These are phyloP conservation scores for Amborella trichopoda DNA, from an alignment of 164 flowering plant genomes.

Conservation along the genomic window DNA sequence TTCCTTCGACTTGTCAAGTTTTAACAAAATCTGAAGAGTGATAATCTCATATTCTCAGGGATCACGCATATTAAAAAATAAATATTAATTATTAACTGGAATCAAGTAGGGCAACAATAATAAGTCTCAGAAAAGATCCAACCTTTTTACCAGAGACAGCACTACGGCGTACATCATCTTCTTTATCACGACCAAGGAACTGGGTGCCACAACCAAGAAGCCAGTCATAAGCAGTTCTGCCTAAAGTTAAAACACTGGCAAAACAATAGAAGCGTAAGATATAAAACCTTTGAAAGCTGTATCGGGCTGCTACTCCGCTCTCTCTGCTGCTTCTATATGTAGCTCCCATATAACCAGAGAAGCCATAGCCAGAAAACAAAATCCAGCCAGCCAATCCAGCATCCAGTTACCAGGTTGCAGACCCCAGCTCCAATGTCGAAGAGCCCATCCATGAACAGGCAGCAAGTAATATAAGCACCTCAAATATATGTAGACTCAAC, in stretches of 20 bases:
- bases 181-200: constrained; percentile 87
- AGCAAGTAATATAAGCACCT: constrained; percentile 66
- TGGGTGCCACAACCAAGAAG: constrained; percentile 16
- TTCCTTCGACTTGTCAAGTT: constrained; percentile 91
- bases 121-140: no score
- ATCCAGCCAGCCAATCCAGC: constrained; percentile 51
- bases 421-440: constrained; percentile 96
- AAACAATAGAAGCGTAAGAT: background rate
- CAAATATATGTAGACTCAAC: constrained; percentile 4
- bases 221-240: background rate
- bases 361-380: constrained; percentile 32
- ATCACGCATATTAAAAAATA: no score
- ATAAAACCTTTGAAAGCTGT: constrained; percentile 84
- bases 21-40: constrained; percentile 72
- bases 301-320: constrained; percentile 76
- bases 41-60: no score
- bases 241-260: background rate
- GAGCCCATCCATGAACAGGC: constrained; percentile 73
- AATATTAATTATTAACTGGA: no score
- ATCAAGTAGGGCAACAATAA: no score
- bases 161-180: constrained; percentile 88
- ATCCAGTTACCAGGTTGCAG: constrained; percentile 56
- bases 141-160: constrained; percentile 98
- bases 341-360: constrained; percentile 76
- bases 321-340: constrained; percentile 55